Percentiles rank a stretch among this genome's conserved stretches.
Conservation (phyloP, 768 basidiomycete genomes). For the Auriscalpium orientale region DNA sequence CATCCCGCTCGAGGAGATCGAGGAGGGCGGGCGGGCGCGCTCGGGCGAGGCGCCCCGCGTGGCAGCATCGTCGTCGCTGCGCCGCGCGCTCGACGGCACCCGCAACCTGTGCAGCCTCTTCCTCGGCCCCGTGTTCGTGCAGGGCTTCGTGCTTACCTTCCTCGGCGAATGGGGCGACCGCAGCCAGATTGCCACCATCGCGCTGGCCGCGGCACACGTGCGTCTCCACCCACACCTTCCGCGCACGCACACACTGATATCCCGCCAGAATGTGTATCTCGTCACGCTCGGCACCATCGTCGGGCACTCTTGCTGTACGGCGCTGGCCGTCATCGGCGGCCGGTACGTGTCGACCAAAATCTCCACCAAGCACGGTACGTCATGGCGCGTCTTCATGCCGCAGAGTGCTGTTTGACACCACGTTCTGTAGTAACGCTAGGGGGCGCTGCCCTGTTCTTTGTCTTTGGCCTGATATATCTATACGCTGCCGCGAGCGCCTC, state of each 20-base stretch:
- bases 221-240: constrained; percentile 18
- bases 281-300: constrained; percentile 86
- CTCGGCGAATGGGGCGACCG: constrained; percentile 99
- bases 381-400: neutral
- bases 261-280: constrained; percentile 76
- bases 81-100: constrained; percentile 47
- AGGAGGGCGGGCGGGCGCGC: constrained; percentile 59
- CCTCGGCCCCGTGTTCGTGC: constrained; percentile 90
- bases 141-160: constrained; percentile 91
- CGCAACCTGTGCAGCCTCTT: constrained; percentile 79
- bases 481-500: constrained; percentile 7
- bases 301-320: constrained; percentile 84
- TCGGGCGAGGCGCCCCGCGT: constrained; percentile 13
- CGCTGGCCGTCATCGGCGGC: constrained; percentile 88
- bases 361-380: constrained; percentile 86
- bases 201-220: constrained; percentile 91
- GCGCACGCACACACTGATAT: constrained; percentile 6
- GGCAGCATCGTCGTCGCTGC: constrained; percentile 12
- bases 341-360: constrained; percentile 90
- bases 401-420: neutral
- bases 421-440: constrained; percentile 11
- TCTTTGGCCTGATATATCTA: constrained; percentile 13
- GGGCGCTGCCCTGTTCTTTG: constrained; percentile 12
- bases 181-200: constrained; percentile 96
- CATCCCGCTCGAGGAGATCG: constrained; percentile 68